A percentile compares a stretch with the other conserved stretches of the same genome.
phyloP scores from a whole-genome alignment of 495 filamentous ascomycete genomes.

The Antarctomyces pellizariae region DNA sequence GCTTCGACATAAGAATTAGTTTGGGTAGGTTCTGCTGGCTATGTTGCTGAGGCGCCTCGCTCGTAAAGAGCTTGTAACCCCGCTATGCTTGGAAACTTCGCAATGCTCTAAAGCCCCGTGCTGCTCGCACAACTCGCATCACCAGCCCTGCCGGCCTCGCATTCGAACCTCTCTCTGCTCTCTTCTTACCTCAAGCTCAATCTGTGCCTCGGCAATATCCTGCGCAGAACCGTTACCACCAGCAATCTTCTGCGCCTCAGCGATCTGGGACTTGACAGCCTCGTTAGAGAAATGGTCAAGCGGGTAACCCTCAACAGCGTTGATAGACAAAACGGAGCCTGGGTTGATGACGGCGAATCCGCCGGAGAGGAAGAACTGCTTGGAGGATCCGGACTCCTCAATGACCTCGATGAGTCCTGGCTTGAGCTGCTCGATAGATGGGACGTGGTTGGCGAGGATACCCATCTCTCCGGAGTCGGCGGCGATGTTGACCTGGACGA shows the following conservation, averaged over 20 bases:
- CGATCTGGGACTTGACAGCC: conserved; percentile 53
- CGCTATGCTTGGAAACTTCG: too few relatives aligned
- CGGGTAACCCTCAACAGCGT: conserved; percentile 83
- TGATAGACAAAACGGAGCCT: conserved; percentile 85
- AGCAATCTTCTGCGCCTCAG: conserved; percentile 89
- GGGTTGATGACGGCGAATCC: conserved; percentile 95
- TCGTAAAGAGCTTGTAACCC: too few relatives aligned
- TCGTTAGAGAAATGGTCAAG: conserved; percentile 91
- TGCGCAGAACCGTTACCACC: conserved; percentile 80
- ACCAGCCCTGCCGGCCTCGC: not conserved
- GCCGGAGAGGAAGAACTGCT: conserved; percentile 96
- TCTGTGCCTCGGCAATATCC: conserved; percentile 94
- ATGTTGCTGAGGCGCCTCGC: too few relatives aligned
- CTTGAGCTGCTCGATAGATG: conserved; percentile 96
- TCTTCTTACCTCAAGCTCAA: conserved; percentile 74
- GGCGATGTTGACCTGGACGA: conserved; percentile 94
- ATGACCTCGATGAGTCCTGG: conserved; percentile 86
- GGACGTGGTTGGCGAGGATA: conserved; percentile 96
- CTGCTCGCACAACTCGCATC: not conserved
- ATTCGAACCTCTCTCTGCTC: too few relatives aligned
- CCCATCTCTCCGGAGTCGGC: conserved; percentile 98
- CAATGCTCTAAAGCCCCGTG: not conserved
- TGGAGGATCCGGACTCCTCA: conserved; percentile 74
- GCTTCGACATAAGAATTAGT: conserved; percentile 8
- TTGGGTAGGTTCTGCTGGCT: too few relatives aligned